Conservation (phyloP, 805 yeast species). For the Groenewaldozyma tartarivorans region DNA sequence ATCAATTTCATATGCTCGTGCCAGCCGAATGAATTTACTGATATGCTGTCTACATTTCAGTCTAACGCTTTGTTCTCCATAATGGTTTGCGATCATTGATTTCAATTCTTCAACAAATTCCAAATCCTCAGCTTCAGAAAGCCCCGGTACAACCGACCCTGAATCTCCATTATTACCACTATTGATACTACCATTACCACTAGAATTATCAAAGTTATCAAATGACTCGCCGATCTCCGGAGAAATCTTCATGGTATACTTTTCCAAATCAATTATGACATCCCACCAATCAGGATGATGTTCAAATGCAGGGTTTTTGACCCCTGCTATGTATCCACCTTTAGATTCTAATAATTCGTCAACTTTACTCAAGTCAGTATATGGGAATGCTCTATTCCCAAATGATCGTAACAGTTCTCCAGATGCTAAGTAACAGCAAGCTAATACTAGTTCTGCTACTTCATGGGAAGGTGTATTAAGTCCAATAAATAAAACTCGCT, state of each 20-base stretch:
- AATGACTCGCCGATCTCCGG: conserved; percentile 10
- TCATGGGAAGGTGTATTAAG: conserved; percentile 41
- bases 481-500: conserved; percentile 40
- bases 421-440: conserved; percentile 40
- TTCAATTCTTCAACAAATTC: conserved; percentile 21
- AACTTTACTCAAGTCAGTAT: conserved; percentile 45
- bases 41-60: conserved; percentile 21
- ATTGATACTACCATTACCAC: neutral
- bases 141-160: neutral
- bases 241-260: conserved; percentile 27
- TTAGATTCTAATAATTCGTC: conserved; percentile 40
- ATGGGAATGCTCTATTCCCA: conserved; percentile 42
- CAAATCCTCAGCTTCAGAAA: conserved; percentile 13
- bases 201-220: neutral
- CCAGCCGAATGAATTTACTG: conserved; percentile 21
- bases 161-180: neutral
- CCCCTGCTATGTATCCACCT: conserved; percentile 45
- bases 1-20: conserved; percentile 20
- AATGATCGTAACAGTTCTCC: conserved; percentile 46
- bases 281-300: conserved; percentile 49
- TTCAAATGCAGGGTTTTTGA: conserved; percentile 51
- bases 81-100: conserved; percentile 22
- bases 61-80: conserved; percentile 23
- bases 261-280: conserved; percentile 42
- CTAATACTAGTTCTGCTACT: conserved; percentile 42